Evolutionary conservation across 208 protist genomes (phyloP), one percentile per base, ranked within the genome.

Genomic region (Leishmania aethiopica): DNA sequence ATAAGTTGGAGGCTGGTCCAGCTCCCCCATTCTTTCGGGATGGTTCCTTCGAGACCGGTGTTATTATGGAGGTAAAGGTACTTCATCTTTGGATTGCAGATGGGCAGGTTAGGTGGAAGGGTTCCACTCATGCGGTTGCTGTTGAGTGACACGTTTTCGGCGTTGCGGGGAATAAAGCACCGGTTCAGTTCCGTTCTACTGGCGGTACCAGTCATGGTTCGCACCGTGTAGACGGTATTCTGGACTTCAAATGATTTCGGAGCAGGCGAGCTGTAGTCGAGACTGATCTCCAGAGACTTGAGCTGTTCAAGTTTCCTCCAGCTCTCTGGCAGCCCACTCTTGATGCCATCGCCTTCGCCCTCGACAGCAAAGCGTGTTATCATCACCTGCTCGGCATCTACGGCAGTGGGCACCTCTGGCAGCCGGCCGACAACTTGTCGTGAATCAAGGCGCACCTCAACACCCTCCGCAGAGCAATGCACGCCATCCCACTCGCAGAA

Each of bases 401-500:
- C 51, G 25, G 15, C 5, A 15, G 35, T 10, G 4, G 73, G 73
- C 6, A 77, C 53, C 11, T 77, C 51, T 8, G 73, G 73, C 35
- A 77, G 35, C 47, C 51, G 13, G 19, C 73, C 51, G 17, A 49
- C 22, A n/a, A 77, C 51, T 32, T 35, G 15, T n/a, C 22, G n/a
- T 13, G 51, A 64, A 40, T 47, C 51, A 28, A 77, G 28, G 17
- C 4, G 28, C 47, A 77, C 73, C 28, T 77, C 73, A 32, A 77
- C 73, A 32, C 51, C 73, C 28, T 37, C 73, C 8, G 32, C 6
- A n/a, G 51, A 35, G 73, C 73, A 77, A 25, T 62, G 51, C 5
- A 77, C 37, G 73, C 51, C 49, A 42, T 77, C 17, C 73, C 73
- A 77, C 2, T 62, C 15, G 51, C 73, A 77, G 73, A 77, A 62